Conservation (phyloP, 1,139 yeast genomes). For the Blastobotrys arbuscula region DNA sequence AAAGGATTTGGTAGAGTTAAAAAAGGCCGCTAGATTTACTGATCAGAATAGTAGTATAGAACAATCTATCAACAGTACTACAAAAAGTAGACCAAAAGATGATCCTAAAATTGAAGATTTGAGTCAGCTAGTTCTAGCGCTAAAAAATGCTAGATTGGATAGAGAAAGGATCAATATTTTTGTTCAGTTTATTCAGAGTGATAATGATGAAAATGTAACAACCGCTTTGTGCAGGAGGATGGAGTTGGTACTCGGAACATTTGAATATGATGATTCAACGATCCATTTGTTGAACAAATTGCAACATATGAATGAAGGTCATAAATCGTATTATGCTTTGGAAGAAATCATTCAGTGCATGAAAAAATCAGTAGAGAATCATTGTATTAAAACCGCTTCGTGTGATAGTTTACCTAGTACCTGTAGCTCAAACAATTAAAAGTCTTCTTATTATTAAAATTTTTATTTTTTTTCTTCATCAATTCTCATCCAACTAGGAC, state of each 20-base stretch:
- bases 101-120: not conserved
- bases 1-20: not conserved
- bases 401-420: too few species aligned
- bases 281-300: not conserved
- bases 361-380: not conserved
- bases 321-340: not conserved
- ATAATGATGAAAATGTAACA: not conserved
- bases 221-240: not conserved
- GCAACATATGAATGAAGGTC: not conserved
- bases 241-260: not conserved
- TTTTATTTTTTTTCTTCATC: too few species aligned
- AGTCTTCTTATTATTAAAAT: too few species aligned
- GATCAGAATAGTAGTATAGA: not conserved
- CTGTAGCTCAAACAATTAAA: too few species aligned
- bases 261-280: not conserved
- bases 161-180: slow-evolving; percentile 8
- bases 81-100: not conserved
- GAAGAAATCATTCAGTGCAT: not conserved
- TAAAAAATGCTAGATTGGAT: slow-evolving; percentile 9
- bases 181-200: slow-evolving; percentile 1
- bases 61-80: not conserved
- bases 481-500: slow-evolving; percentile 32
- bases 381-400: too few species aligned
- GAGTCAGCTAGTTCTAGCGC: slow-evolving; percentile 5
- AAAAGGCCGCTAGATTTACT: not conserved